Evolutionary conservation across 495 filamentous ascomycete species (phyloP).

Genomic region (Penicillium macrosclerotiorum): DNA sequence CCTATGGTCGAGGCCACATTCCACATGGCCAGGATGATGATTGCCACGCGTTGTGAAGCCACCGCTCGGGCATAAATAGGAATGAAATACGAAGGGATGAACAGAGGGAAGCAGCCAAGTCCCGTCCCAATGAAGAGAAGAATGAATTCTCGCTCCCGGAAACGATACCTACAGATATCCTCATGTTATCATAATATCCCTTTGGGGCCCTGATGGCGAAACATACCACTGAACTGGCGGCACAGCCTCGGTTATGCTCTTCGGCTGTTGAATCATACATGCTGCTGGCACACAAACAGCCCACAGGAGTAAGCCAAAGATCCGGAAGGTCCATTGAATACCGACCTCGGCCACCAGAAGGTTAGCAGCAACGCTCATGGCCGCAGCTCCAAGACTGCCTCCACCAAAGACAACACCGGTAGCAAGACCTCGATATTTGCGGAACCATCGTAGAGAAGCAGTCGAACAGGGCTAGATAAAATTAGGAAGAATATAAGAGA

Average conservation of each 20-base stretch:
- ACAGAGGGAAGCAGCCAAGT: slow-evolving; percentile 9
- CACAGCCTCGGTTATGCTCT: neutral
- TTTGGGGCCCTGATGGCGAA: neutral
- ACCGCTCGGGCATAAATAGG: slow-evolving; percentile 8
- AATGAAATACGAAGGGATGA: slow-evolving; percentile 11
- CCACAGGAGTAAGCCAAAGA: slow-evolving; percentile 9
- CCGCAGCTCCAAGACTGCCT: slow-evolving; percentile 13
- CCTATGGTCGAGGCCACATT: slow-evolving; percentile 9
- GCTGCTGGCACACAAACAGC: slow-evolving; percentile 7
- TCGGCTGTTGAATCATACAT: slow-evolving; percentile 4
- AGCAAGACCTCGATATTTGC: slow-evolving; percentile 8
- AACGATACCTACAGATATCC: slow-evolving; percentile 1
- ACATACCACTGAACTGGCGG: slow-evolving; percentile 9
- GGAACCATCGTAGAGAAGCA: slow-evolving; percentile 8
- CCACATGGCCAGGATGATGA: slow-evolving; percentile 12
- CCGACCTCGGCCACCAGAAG: slow-evolving; percentile 4
- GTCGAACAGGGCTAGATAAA: slow-evolving; percentile 5
- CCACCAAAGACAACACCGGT: slow-evolving; percentile 9
- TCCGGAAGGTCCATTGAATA: slow-evolving; percentile 8
- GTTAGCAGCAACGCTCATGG: slow-evolving; percentile 10
- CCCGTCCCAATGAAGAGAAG: slow-evolving; percentile 9
- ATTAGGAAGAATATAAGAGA: neutral
- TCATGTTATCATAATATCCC: neutral
- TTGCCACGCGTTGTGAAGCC: slow-evolving; percentile 6
- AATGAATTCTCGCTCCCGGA: slow-evolving; percentile 7